A percentile compares a stretch with the other conserved stretches of the same genome.
phyloP scores from a whole-genome alignment of 2,329 filamentous ascomycete genomes.

The Akanthomyces dipterigenus region DNA sequence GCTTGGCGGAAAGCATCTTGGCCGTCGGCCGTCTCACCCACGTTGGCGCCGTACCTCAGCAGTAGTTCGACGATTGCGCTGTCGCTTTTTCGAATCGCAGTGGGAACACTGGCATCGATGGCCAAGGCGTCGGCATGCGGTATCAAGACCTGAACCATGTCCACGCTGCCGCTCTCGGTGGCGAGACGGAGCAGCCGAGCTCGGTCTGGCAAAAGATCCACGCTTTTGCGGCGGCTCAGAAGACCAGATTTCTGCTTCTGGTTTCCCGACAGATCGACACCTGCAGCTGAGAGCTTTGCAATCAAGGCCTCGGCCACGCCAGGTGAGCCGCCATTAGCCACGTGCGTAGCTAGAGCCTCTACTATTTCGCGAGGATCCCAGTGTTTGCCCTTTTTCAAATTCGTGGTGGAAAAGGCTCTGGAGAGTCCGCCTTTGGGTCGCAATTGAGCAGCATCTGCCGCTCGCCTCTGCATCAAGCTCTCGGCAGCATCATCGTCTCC shows the following conservation, averaged over 20 bases:
- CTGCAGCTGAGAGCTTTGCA: conserved; percentile 39
- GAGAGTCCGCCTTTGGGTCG: conserved; percentile 35
- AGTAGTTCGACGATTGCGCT: conserved; percentile 39
- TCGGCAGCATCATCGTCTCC: conserved; percentile 48
- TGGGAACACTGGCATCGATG: conserved; percentile 42
- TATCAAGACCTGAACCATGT: conserved; percentile 48
- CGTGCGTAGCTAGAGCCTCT: conserved; percentile 42
- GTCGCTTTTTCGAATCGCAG: conserved; percentile 40
- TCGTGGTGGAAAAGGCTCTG: conserved; percentile 30
- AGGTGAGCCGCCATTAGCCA: conserved; percentile 42
- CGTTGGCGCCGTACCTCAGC: conserved; percentile 44
- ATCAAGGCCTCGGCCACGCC: conserved; percentile 52
- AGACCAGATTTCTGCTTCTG: conserved; percentile 42
- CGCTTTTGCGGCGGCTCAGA: conserved; percentile 41
- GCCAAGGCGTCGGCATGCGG: conserved; percentile 45
- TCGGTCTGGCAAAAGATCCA: conserved; percentile 42
- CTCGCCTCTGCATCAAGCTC: conserved; percentile 43
- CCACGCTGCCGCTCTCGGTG: conserved; percentile 41
- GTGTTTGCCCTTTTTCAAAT: conserved; percentile 39
- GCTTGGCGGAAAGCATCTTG: conserved; percentile 48
- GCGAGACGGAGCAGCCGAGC: conserved; percentile 45
- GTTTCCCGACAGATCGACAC: conserved; percentile 44
- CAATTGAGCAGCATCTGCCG: conserved; percentile 27
- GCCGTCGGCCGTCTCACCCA: conserved; percentile 39
- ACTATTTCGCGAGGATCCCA: conserved; percentile 49